phyloP scores from a whole-genome alignment of 441 rosid species.

The Syzygium syzygioides region DNA sequence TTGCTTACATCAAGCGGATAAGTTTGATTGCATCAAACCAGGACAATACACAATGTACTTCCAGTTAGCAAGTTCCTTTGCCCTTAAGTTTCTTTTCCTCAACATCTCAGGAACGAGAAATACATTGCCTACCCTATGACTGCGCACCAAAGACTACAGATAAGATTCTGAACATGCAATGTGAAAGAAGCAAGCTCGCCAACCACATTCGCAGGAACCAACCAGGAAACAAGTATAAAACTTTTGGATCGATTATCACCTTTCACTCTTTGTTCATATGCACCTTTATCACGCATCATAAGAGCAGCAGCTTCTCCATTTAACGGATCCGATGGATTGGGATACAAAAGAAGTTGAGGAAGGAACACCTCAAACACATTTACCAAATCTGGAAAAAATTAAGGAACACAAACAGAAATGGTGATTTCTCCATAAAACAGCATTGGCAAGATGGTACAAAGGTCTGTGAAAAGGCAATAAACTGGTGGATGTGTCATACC shows the following conservation, averaged over 20 bases:
- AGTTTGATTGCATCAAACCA: not conserved
- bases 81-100: not conserved
- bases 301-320: slow-evolving; percentile 95
- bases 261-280: slow-evolving; percentile 82
- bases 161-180: not conserved
- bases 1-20: not conserved
- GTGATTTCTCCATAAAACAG: slow-evolving; percentile 11
- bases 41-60: not conserved
- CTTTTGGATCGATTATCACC: slow-evolving; percentile 29
- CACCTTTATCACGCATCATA: slow-evolving; percentile 78
- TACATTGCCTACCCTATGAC: not conserved
- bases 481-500: slow-evolving; percentile 36
- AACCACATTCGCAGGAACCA: not conserved
- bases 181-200: not conserved
- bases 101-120: not conserved
- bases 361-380: slow-evolving; percentile 95
- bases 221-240: not conserved
- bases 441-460: not conserved
- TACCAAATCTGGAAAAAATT: slow-evolving; percentile 56
- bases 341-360: slow-evolving; percentile 93
- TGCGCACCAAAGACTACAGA: not conserved
- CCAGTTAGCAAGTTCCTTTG: not conserved
- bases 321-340: slow-evolving; percentile 91
- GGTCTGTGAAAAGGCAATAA: not conserved
- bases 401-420: not conserved